A percentile compares a stretch with the other conserved stretches of the same genome.
Conservation (phyloP, 371 early-diverging fungal genomes). For the Actinomortierella wolfii region DNA sequence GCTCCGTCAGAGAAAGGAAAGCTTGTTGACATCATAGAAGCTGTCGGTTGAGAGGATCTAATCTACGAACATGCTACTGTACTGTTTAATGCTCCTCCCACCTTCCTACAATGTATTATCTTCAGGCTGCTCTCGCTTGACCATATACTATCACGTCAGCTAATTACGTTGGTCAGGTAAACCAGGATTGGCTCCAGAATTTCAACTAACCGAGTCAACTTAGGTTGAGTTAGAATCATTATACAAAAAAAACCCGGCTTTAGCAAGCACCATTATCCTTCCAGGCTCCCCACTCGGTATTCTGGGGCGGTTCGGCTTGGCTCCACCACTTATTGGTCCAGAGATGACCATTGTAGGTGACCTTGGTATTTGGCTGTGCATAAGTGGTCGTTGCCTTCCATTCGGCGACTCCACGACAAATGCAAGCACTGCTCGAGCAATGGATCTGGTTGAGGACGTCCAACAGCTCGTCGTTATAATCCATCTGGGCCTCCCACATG, state of each 20-base stretch:
- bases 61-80: too few species aligned
- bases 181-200: too few species aligned
- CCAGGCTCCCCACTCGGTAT: slow-evolving; percentile 44
- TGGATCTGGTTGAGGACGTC: slow-evolving; percentile 51
- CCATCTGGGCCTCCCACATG: slow-evolving; percentile 61
- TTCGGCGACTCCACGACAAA: slow-evolving; percentile 28
- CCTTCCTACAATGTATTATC: too few species aligned
- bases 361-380: slow-evolving; percentile 24
- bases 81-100: too few species aligned
- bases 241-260: not conserved
- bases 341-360: slow-evolving; percentile 46
- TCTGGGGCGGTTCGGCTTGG: slow-evolving; percentile 42
- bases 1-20: too few species aligned
- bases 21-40: too few species aligned
- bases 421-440: slow-evolving; percentile 18
- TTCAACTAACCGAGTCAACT: too few species aligned
- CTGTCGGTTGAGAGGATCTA: too few species aligned
- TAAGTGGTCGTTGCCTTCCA: slow-evolving; percentile 20
- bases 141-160: too few species aligned
- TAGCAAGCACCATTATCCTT: slow-evolving; percentile 48
- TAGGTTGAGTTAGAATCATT: too few species aligned
- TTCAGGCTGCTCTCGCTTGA: too few species aligned
- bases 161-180: too few species aligned
- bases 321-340: slow-evolving; percentile 60
- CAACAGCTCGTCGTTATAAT: slow-evolving; percentile 62